These are phyloP conservation scores for Apiospora phragmitis DNA, from an alignment of 2,329 filamentous ascomycete genomes.

Conservation along the genomic window DNA sequence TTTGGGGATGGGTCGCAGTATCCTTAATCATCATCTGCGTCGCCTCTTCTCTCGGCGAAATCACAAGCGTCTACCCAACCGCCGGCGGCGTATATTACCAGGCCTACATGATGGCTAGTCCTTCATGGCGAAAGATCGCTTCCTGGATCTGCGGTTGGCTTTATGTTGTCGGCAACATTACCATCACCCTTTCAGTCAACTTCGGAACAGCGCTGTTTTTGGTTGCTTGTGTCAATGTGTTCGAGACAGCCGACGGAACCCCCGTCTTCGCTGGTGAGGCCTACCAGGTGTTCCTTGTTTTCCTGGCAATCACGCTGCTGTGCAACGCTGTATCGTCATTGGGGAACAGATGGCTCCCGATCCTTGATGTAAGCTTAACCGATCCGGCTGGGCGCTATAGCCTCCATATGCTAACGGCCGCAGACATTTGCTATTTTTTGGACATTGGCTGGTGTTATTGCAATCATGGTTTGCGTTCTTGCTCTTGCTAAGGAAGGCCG, in stretches of 20 bases:
- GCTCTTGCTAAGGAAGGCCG: constrained; percentile 70
- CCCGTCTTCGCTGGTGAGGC: constrained; percentile 47
- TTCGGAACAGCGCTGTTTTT: constrained; percentile 72
- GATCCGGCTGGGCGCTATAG: constrained; percentile 9
- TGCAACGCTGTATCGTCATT: constrained; percentile 67
- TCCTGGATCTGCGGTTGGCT: constrained; percentile 76
- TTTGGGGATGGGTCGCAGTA: constrained; percentile 72
- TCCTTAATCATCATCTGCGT: constrained; percentile 72
- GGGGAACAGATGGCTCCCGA: constrained; percentile 66
- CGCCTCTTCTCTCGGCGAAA: constrained; percentile 69
- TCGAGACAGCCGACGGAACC: constrained; percentile 44
- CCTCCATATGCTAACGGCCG: not conserved
- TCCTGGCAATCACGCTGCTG: constrained; percentile 66
- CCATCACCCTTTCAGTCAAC: constrained; percentile 80
- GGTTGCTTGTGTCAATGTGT: constrained; percentile 57
- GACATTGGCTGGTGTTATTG: constrained; percentile 71
- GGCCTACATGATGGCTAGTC: constrained; percentile 70
- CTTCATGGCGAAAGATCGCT: constrained; percentile 59
- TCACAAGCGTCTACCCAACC: constrained; percentile 76
- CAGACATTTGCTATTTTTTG: constrained; percentile 73
- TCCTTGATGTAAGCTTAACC: constrained; percentile 60
- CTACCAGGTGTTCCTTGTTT: constrained; percentile 72
- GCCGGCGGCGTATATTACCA: constrained; percentile 79
- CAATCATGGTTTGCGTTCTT: constrained; percentile 62
- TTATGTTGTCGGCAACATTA: constrained; percentile 78